Percentiles rank a stretch among this genome's conserved stretches.
phyloP scores from a whole-genome alignment of 2,329 filamentous ascomycete genomes.

The Claviceps fusiformis region DNA sequence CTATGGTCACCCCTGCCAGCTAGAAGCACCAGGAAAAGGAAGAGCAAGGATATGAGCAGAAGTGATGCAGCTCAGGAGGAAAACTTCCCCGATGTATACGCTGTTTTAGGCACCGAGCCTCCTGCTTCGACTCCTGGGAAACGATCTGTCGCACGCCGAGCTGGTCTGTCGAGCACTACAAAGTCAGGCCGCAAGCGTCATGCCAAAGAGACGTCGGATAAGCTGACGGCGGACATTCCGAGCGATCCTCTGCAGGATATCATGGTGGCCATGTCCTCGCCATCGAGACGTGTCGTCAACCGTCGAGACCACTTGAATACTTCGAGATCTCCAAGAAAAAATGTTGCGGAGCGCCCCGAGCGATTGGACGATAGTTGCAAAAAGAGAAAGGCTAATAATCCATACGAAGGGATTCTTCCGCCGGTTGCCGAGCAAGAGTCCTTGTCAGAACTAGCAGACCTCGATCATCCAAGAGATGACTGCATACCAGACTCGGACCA shows the following conservation, averaged over 20 bases:
- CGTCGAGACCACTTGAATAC: conserved; percentile 2
- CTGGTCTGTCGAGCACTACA: conserved; percentile 9
- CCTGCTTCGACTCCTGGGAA: conserved; percentile 21
- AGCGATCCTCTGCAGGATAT: conserved; percentile 8
- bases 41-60: conserved; percentile 33
- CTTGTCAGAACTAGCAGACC: neutral
- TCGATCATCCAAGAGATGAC: conserved; percentile 12
- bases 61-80: conserved; percentile 24
- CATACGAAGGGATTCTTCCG: conserved; percentile 3
- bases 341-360: conserved; percentile 7
- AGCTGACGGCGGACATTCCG: neutral
- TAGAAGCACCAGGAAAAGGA: conserved; percentile 35
- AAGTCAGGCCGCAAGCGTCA: conserved; percentile 9
- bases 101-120: conserved; percentile 29
- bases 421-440: conserved; percentile 6
- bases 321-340: conserved; percentile 5
- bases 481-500: conserved; percentile 44
- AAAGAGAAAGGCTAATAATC: conserved; percentile 8
- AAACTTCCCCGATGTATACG: conserved; percentile 41
- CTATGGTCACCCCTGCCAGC: conserved; percentile 23
- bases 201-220: conserved; percentile 5
- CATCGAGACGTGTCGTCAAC: conserved; percentile 11
- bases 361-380: conserved; percentile 5
- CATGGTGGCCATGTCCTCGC: conserved; percentile 12
- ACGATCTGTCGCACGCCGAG: conserved; percentile 11